Evolutionary conservation across 2,329 filamentous ascomycete genomes (phyloP).

Genomic region (Clonostachys rosea): DNA sequence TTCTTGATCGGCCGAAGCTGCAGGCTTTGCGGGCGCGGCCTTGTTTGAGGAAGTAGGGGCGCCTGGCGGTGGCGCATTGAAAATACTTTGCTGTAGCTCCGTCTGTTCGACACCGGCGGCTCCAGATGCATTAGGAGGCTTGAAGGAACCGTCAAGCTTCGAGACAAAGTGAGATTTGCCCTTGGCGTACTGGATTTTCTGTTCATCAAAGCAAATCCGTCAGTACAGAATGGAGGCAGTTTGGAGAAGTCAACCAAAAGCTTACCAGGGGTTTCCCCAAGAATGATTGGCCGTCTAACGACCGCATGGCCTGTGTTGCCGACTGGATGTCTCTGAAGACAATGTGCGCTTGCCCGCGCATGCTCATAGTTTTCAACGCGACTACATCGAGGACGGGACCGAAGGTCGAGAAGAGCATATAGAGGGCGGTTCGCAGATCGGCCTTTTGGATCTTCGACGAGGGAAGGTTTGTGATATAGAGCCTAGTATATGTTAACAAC

Average conservation of each 20-base stretch:
- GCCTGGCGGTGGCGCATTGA: slow-evolving; percentile 60
- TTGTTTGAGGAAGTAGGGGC: slow-evolving; percentile 28
- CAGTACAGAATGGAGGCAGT: background rate
- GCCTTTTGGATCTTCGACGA: slow-evolving; percentile 86
- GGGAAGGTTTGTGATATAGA: slow-evolving; percentile 83
- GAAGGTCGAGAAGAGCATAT: slow-evolving; percentile 91
- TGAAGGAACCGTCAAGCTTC: slow-evolving; percentile 89
- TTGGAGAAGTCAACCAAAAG: slow-evolving; percentile 7
- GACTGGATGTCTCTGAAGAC: slow-evolving; percentile 85
- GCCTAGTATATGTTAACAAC: slow-evolving; percentile 37
- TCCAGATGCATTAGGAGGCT: slow-evolving; percentile 53
- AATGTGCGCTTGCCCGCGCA: slow-evolving; percentile 94
- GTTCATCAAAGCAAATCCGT: slow-evolving; percentile 1
- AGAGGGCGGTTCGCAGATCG: slow-evolving; percentile 81
- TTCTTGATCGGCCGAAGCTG: slow-evolving; percentile 36
- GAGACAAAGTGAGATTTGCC: slow-evolving; percentile 83
- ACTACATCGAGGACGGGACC: slow-evolving; percentile 90
- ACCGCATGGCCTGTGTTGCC: slow-evolving; percentile 91
- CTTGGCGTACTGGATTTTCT: slow-evolving; percentile 92
- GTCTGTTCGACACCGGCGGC: slow-evolving; percentile 59
- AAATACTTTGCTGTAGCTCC: slow-evolving; percentile 75
- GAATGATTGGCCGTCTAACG: slow-evolving; percentile 80
- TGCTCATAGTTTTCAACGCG: slow-evolving; percentile 81
- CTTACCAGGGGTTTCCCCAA: slow-evolving; percentile 81
- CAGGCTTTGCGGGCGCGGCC: slow-evolving; percentile 41